These are phyloP conservation scores for Paramecium primaurelia DNA, from an alignment of 73 alveolate species.

Conservation along the genomic window DNA sequence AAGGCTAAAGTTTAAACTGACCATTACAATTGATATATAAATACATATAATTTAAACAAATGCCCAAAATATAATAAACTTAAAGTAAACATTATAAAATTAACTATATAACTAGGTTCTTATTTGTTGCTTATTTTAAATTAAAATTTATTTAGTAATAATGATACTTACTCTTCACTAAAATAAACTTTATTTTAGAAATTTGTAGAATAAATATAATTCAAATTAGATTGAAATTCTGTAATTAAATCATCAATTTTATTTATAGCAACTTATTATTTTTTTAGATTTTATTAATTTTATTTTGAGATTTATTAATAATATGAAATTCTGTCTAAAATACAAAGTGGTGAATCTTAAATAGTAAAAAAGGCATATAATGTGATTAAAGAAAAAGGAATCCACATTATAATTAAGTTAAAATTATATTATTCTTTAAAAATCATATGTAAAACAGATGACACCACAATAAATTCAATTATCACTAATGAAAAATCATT, in stretches of 20 bases:
- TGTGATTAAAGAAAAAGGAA: background rate
- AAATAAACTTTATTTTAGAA: background rate
- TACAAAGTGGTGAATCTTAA: background rate
- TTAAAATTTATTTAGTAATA: background rate
- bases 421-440: background rate
- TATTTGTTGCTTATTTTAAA: background rate
- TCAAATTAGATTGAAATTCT: background rate
- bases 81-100: background rate
- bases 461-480: background rate
- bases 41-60: background rate
- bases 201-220: background rate
- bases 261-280: background rate
- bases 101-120: background rate
- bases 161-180: background rate
- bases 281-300: background rate
- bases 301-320: background rate
- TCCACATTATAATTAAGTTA: background rate
- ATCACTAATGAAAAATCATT: background rate
- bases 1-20: background rate
- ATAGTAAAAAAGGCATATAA: background rate
- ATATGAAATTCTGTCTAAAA: background rate
- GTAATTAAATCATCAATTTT: background rate
- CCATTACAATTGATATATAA: background rate
- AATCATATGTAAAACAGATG: background rate
- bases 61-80: background rate